Evolutionary conservation across 2,329 filamentous ascomycete genomes (phyloP).

Genomic region (Fusarium neocosmosporiellum): DNA sequence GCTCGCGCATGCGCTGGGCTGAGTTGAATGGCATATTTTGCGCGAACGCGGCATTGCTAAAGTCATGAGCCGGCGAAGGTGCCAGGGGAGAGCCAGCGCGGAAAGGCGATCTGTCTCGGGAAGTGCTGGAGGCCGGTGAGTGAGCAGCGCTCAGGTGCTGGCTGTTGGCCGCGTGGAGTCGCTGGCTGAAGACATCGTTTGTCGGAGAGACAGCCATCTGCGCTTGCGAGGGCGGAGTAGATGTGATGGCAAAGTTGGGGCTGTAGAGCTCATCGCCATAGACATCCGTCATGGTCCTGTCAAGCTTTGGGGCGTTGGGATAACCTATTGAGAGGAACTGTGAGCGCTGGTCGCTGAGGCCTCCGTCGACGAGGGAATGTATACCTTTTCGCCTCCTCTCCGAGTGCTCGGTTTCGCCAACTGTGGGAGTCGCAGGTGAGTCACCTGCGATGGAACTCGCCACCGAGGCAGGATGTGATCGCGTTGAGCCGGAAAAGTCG

Average conservation of each 20-base stretch:
- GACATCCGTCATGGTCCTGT: conserved; percentile 86
- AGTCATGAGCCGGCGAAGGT: conserved; percentile 58
- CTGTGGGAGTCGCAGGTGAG: conserved; percentile 68
- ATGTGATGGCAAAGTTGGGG: conserved; percentile 70
- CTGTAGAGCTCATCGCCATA: conserved; percentile 89
- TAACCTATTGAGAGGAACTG: conserved; percentile 61
- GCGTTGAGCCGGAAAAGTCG: conserved; percentile 55
- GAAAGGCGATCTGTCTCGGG: conserved; percentile 84
- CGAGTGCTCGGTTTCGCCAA: conserved; percentile 60
- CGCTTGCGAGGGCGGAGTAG: conserved; percentile 62
- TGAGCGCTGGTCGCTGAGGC: conserved; percentile 63
- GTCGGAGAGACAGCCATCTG: conserved; percentile 59
- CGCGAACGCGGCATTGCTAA: conserved; percentile 34
- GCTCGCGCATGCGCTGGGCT: conserved; percentile 70
- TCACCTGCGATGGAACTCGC: conserved; percentile 68
- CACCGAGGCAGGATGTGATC: conserved; percentile 66
- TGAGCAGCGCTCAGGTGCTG: conserved; percentile 73
- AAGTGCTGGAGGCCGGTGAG: conserved; percentile 59
- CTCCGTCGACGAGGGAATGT: conserved; percentile 27
- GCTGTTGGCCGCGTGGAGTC: conserved; percentile 82
- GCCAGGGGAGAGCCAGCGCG: conserved; percentile 75
- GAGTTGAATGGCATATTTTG: conserved; percentile 57
- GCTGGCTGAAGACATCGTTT: conserved; percentile 76
- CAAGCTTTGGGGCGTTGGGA: conserved; percentile 76
- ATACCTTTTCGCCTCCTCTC: conserved; percentile 68